Evolutionary conservation across 805 yeast species (phyloP), one percentile per base, ranked within the genome.

Genomic region (Suhomyces sp.): DNA sequence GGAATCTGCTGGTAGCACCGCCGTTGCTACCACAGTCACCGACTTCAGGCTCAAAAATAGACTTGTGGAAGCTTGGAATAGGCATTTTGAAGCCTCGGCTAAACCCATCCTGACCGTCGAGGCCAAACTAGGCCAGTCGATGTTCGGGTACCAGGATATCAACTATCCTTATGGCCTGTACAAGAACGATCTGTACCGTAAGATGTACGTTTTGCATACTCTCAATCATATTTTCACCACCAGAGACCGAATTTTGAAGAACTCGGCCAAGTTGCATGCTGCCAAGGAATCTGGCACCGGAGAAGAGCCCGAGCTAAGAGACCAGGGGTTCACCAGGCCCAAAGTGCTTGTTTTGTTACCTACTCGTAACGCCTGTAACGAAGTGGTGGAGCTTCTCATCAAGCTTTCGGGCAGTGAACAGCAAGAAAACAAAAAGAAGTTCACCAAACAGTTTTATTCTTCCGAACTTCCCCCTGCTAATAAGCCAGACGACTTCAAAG

Each of bases 271-370:
- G 58, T 57, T 85, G 19, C 69, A 74, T 27, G 58, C 66, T 15
- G 73, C 72, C 51, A 76, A 75, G 53, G 81, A 75, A 35, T 64
- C 71, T 17, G 57, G 55, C 12, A 33, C 60, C 3, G 48, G 45
- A 1, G 63, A 65, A 58, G 84, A 80, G 53, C 81, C 81, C 10
- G 96, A 89, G 60, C 77, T 79, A 57, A 74, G 96, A 51, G 99
- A 94, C 66, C 98, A 94, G 68, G 98, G 99, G 25, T 94, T 90
- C 66, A 92, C 97, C 0, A 79, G 98, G 55, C 96, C 99, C 0
- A 92, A 91, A 62, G 91, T 87, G 1, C 71, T 94, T 51, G 82
- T 93, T 4, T 68, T 94, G 22, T 72, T 89, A 40, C 98, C 99
- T 10, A 89, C 97, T 0, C 80, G 97, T 62, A 80, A 90, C 58